Conservation (phyloP, 2,329 filamentous ascomycete species). For the Exophiala calicioides region DNA sequence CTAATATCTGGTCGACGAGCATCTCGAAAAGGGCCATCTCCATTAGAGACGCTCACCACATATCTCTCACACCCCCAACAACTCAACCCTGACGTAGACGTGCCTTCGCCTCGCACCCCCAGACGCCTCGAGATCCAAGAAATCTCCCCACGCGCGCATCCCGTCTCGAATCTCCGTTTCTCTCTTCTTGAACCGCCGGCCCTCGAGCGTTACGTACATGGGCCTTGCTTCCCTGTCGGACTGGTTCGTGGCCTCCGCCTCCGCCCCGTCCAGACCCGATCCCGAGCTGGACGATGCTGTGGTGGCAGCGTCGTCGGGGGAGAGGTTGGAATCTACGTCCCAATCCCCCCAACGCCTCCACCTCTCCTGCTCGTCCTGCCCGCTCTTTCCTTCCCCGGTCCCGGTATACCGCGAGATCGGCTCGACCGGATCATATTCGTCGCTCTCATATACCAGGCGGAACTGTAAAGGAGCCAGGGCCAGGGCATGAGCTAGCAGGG, state of each 20-base stretch:
- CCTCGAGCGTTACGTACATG: constrained; percentile 17
- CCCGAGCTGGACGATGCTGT: too few relatives aligned
- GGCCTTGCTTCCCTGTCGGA: neutral
- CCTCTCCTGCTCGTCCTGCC: constrained; percentile 60
- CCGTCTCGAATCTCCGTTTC: constrained; percentile 28
- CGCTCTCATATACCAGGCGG: constrained; percentile 80
- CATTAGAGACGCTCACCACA: neutral
- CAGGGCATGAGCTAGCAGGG: constrained; percentile 73
- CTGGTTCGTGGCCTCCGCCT: too few relatives aligned
- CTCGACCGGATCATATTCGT: constrained; percentile 80
- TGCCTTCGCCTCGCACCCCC: constrained; percentile 13
- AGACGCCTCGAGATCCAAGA: constrained; percentile 19
- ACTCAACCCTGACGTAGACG: constrained; percentile 24
- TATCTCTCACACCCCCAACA: neutral
- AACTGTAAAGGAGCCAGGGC: constrained; percentile 63
- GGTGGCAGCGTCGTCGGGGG: constrained; percentile 58
- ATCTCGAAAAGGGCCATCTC: too few relatives aligned
- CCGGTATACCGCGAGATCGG: constrained; percentile 17
- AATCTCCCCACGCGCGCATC: constrained; percentile 27
- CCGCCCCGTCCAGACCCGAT: too few relatives aligned
- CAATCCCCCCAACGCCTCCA: constrained; percentile 49
- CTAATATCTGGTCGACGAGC: too few relatives aligned
- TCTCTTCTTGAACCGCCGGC: constrained; percentile 26
- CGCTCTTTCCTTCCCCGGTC: constrained; percentile 5
- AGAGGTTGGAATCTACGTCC: constrained; percentile 45